Conservation (phyloP, 2,329 filamentous ascomycete genomes). For the Paracorniculantispora psalliotae region DNA sequence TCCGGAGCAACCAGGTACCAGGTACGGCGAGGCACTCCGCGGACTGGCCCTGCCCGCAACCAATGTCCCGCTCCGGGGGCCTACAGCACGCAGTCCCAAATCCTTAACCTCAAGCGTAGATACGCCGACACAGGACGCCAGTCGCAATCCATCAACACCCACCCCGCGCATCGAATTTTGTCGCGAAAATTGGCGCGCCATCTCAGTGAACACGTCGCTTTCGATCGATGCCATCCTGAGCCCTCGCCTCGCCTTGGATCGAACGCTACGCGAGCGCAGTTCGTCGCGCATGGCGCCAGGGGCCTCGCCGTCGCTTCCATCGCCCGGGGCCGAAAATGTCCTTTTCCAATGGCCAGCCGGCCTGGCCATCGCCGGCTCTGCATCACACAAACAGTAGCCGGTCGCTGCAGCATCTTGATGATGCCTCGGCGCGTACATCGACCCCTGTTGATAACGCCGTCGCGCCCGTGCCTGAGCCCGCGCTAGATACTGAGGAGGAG, state of each 20-base stretch:
- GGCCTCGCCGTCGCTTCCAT: constrained; percentile 43
- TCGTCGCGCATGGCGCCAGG: constrained; percentile 52
- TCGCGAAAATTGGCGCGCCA: constrained; percentile 37
- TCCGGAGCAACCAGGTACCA: neutral
- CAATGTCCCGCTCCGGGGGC: constrained; percentile 13
- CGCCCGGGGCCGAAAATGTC: constrained; percentile 56
- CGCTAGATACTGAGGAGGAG: constrained; percentile 60
- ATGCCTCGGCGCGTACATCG: constrained; percentile 48
- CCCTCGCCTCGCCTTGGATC: constrained; percentile 39
- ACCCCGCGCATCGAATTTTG: constrained; percentile 37
- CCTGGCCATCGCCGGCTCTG: constrained; percentile 57
- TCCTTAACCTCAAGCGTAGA: constrained; percentile 53
- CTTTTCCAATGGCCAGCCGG: constrained; percentile 59
- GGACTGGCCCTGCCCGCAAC: neutral
- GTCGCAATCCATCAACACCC: constrained; percentile 48
- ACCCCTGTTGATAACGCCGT: constrained; percentile 46
- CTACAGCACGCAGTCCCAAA: constrained; percentile 27
- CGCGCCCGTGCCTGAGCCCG: constrained; percentile 56
- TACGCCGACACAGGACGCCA: constrained; percentile 45
- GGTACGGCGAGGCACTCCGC: constrained; percentile 9
- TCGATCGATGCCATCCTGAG: constrained; percentile 47
- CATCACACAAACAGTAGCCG: constrained; percentile 42
- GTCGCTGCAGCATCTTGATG: constrained; percentile 56
- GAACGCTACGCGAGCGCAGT: constrained; percentile 48
- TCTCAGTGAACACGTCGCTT: constrained; percentile 50